Base-by-base conservation (phyloP, 78 protist species). In the Pigoraptor vietnamica region DNA sequence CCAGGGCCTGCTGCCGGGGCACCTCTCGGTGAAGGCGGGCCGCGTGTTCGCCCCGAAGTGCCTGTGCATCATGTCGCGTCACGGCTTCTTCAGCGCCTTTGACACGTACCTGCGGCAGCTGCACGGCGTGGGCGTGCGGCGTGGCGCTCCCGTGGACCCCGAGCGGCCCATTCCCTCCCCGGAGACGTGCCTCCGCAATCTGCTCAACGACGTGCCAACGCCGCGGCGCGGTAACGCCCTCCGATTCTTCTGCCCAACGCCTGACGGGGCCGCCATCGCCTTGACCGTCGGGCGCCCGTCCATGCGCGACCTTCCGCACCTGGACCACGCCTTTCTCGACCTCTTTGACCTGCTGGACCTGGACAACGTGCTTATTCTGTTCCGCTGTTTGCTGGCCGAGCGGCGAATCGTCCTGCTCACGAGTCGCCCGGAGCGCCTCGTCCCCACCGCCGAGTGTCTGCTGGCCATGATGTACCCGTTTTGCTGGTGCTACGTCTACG, bases 401-500 rank as follows among this genome's bases (percentile, higher is more conserved):
- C 84, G 84, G 35, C 84, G 84, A 2, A 79, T 79, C 23, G 32
- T 79, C 10, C 34, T 79, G 84, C 87, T 2, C 38, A 23, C 38
- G 19, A 6, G 40, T 0, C 37, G 34, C 32, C 21, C 1, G 23
- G 89, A 86, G 48, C 48, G 21, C 23, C 89, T 86, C 9, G 48
- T 37, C 24, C 39, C 34, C 23, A 33, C 35, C 40, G 55, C 48
- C 39, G 89, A 86, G 48, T 86, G 89, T 36, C 2, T 37, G 29
- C 1, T 36, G 2, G 88, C 56, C 25, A 37, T 90, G 39, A 86
- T 90, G 56, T 86, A 81, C 37, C 92, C 92, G 37, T 90, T 90
- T 37, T 0, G 10, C n/a, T 90, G 92, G 92, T 2, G 1, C n/a
- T 82, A 90, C 87, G 92, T 90, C 32, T 90, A 86, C 24, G 81